A percentile compares a stretch with the other conserved stretches of the same genome.
phyloP scores from a whole-genome alignment of 495 filamentous ascomycete genomes.

The Neurospora sp. region DNA sequence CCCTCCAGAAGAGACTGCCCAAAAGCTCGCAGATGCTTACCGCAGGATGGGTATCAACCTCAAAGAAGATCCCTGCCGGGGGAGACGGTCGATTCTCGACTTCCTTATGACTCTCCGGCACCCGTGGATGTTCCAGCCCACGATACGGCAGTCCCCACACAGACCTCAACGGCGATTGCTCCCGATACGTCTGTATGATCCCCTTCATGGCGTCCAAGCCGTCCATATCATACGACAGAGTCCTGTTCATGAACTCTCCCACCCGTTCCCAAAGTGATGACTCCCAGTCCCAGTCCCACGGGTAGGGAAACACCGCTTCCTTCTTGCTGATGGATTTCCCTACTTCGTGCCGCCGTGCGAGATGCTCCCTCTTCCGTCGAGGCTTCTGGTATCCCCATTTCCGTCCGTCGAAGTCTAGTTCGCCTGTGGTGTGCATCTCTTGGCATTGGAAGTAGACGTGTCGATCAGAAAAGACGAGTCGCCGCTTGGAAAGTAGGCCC shows the following conservation, averaged over 20 bases:
- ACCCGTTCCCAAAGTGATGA: not conserved
- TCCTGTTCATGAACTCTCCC: not conserved
- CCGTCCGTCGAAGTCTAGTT: not conserved
- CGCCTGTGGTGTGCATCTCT: slow-evolving; percentile 1
- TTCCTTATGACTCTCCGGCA: not conserved
- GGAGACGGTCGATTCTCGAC: not conserved
- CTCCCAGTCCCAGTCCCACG: not conserved
- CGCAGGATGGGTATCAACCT: not conserved
- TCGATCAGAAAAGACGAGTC: slow-evolving; percentile 11
- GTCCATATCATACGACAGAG: not conserved
- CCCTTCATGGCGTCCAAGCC: not conserved
- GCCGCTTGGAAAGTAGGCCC: slow-evolving; percentile 19
- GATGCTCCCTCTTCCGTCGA: not conserved
- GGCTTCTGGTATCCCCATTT: not conserved
- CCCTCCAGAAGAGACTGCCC: not conserved
- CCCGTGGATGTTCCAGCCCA: not conserved
- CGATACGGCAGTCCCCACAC: not conserved
- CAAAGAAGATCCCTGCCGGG: not conserved
- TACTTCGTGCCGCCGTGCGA: not conserved
- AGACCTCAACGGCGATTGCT: not conserved
- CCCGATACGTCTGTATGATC: not conserved
- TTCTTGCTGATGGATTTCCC: not conserved
- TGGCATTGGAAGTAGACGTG: slow-evolving; percentile 30
- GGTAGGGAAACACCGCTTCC: not conserved
- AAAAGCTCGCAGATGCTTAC: not conserved